Percentiles rank a stretch among this genome's conserved stretches.
These are phyloP conservation scores for Alisma plantagoaquatica DNA, from an alignment of 106 monocot species.

Conservation along the genomic window DNA sequence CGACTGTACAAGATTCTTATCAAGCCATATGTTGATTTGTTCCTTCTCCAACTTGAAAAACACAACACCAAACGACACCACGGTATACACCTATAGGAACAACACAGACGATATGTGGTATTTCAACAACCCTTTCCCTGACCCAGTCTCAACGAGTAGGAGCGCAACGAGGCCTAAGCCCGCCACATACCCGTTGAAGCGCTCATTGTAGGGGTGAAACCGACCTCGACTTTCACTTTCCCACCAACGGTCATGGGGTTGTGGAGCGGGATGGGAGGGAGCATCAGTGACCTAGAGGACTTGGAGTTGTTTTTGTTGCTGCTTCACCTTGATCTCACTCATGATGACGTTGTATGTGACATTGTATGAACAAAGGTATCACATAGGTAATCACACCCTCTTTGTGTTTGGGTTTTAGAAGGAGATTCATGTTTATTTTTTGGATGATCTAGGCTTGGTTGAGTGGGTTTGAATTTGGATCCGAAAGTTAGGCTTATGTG, in stretches of 20 bases:
- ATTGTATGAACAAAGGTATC: no score
- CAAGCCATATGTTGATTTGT: conserved; percentile 52
- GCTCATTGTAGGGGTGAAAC: conserved; percentile 73
- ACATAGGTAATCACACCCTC: no score
- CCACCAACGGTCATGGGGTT: conserved; percentile 29
- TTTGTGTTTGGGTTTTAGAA: no score
- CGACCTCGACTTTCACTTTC: conserved; percentile 44
- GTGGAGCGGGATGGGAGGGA: conserved; percentile 49
- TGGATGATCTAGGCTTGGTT: no score
- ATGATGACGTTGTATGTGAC: no score
- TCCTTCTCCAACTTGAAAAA: conserved; percentile 73
- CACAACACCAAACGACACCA: conserved; percentile 28
- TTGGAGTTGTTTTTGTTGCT: no score
- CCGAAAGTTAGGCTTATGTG: no score
- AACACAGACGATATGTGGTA: conserved; percentile 50
- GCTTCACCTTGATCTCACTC: no score
- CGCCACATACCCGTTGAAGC: conserved; percentile 55
- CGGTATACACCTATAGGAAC: conserved; percentile 66
- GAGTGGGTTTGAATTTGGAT: no score
- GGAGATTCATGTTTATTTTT: no score
- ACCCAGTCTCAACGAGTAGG: conserved; percentile 68
- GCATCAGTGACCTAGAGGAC: conserved; percentile 25
- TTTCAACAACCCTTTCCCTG: conserved; percentile 41
- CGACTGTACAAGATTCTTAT: no score
- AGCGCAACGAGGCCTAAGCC: conserved; percentile 57